Evolutionary conservation across 2,329 filamentous ascomycete genomes (phyloP), one percentile per base, ranked within the genome.

Genomic region (Colletotrichum euphorbiae): DNA sequence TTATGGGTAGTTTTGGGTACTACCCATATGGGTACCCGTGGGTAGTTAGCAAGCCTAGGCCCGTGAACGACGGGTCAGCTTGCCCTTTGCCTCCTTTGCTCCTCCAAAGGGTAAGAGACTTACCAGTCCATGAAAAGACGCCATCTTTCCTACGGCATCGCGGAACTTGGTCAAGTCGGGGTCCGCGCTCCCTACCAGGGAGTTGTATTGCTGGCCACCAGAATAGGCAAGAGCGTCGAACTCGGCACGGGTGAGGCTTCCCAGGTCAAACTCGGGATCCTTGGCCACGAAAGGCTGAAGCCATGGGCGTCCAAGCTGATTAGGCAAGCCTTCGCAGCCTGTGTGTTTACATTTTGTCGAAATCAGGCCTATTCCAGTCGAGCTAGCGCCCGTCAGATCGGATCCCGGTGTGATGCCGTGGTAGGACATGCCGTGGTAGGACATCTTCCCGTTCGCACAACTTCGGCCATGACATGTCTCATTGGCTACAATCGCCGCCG

Each of bases 131-230:
- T 85, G 83, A 73, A 50, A 57, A 3, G 43, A 52, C 1, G 56
- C 38, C 28, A 84, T 76, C 73, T 82, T 84, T 11, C 80, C 78
- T 3, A 82, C 82, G 2, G 76, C 73, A 15, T 77, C 72, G 13
- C 75, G 75, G 73, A 81, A 82, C 0, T 69, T 66, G 0, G 79
- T 73, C 11, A 84, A 73, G 24, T 67, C 64, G 3, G 64, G 21
- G 17, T 67, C 64, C 3, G 24, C n/a, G 7, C 58, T 48, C 13
- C 57, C 64, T 2, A 67, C 13, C 7, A 63, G 3, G 1, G 64
- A 67, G 3, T 8, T 36, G n/a, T 50, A 67, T 3, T 55, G 48
- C 24, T 57, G 59, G 4, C n/a, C 19, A 9, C 50, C 50, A 2
- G 64, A 40, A 21, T 36, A n/a, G 3, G 28, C 64, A 2, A 67